Percentiles rank a stretch among this genome's conserved stretches.
phyloP scores from a whole-genome alignment of 1,284 basidiomycete genomes.

The Pseudozyma pruni region DNA sequence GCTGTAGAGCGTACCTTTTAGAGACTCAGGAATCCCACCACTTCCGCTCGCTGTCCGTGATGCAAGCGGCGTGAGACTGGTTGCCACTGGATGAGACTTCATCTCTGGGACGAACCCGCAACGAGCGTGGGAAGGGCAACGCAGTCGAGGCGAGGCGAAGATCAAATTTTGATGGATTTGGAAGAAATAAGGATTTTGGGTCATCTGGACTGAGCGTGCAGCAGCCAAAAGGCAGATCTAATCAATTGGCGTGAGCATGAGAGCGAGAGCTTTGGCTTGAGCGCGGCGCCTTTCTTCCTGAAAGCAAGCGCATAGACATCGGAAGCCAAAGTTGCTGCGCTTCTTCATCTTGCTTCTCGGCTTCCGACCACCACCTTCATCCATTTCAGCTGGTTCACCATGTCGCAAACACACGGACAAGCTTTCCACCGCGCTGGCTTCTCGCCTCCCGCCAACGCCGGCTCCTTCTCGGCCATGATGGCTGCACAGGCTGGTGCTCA shows the following conservation, averaged over 20 bases:
- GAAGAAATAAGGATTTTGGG: conserved; percentile 5
- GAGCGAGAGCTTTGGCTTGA: not conserved
- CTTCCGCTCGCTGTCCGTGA: no score
- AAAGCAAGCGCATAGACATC: no score
- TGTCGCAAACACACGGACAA: conserved; percentile 50
- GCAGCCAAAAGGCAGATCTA: not conserved
- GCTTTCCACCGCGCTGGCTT: conserved; percentile 61
- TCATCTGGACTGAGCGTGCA: not conserved
- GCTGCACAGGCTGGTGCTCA: conserved; percentile 51
- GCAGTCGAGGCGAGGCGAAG: not conserved
- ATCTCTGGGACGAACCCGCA: no score
- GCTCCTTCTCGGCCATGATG: conserved; percentile 63
- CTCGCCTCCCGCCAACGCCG: conserved; percentile 55
- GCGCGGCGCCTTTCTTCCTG: conserved; percentile 1
- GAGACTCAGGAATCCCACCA: not conserved
- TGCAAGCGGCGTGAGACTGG: no score
- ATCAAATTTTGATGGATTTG: conserved; percentile 15
- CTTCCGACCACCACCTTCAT: conserved; percentile 15
- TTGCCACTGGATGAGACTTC: no score
- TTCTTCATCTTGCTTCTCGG: not conserved
- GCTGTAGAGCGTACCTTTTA: not conserved
- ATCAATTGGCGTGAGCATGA: no score
- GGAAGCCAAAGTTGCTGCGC: no score
- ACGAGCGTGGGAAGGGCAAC: no score
- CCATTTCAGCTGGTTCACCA: conserved; percentile 5